Evolutionary conservation across 2,329 filamentous ascomycete species (phyloP).

Genomic region (Didymella lethalis): DNA sequence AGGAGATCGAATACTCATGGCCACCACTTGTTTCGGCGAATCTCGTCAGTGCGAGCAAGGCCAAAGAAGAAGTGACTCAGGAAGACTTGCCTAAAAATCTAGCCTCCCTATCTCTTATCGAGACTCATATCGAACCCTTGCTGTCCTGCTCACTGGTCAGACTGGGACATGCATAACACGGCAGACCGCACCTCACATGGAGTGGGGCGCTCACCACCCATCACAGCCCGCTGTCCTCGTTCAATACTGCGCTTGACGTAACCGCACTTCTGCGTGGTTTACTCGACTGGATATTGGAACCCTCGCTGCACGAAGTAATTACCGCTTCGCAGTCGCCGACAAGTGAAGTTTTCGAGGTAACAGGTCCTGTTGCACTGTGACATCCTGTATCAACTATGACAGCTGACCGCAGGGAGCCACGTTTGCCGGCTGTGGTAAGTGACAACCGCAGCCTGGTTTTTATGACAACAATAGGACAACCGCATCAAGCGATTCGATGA

Average conservation of each 20-base stretch:
- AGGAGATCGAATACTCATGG: not conserved
- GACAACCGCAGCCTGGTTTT: not conserved
- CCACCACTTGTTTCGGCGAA: not conserved
- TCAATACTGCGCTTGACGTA: slow-evolving; percentile 38
- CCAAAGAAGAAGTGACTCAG: not conserved
- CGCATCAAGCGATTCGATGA: not conserved
- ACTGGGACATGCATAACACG: slow-evolving; percentile 27
- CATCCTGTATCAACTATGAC: not conserved
- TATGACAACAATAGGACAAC: not conserved
- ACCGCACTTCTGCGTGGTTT: slow-evolving; percentile 30
- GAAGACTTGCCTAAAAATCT: not conserved
- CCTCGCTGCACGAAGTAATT: not conserved
- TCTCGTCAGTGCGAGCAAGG: not conserved
- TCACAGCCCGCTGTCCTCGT: slow-evolving; percentile 11
- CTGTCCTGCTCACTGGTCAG: slow-evolving; percentile 13
- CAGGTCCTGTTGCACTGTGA: not conserved
- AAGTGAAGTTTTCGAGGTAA: not conserved
- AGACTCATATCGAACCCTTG: slow-evolving; percentile 23
- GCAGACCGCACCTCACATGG: slow-evolving; percentile 25
- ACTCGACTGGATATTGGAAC: not conserved
- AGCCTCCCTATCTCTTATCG: slow-evolving; percentile 24
- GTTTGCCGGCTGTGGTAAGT: not conserved
- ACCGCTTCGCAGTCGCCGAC: not conserved
- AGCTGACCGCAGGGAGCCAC: not conserved
- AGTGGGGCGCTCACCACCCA: slow-evolving; percentile 35